Percentiles rank a stretch among this genome's conserved stretches.
Evolutionary conservation across 148 eudicot species (phyloP).

Genomic region (Vaccinium vitisidaea): DNA sequence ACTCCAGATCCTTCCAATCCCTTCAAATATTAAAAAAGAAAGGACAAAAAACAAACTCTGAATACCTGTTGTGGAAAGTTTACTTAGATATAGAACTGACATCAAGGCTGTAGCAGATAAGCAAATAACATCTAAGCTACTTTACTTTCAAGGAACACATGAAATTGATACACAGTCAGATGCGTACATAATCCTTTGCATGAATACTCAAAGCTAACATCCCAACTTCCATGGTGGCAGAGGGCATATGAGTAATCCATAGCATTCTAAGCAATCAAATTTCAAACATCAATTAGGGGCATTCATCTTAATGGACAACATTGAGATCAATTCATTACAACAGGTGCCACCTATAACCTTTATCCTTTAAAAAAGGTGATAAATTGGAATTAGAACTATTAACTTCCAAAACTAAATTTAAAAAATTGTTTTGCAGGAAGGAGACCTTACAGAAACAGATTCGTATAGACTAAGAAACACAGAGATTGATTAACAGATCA

Average conservation of each 20-base stretch:
- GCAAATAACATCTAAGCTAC: background rate
- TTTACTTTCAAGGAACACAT: background rate
- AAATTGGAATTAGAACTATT: background rate
- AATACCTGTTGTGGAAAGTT: background rate
- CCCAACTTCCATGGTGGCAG: background rate
- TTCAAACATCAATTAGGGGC: background rate
- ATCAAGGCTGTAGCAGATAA: background rate
- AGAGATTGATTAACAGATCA: background rate
- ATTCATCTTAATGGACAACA: background rate
- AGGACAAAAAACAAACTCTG: background rate
- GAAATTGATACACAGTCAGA: background rate
- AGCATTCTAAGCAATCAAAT: background rate
- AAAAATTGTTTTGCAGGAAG: background rate
- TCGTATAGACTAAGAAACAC: background rate
- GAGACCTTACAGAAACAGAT: background rate
- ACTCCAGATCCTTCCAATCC: constrained; percentile 80
- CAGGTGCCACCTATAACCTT: background rate
- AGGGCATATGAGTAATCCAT: background rate
- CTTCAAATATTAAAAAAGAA: constrained; percentile 29
- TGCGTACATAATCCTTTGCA: background rate
- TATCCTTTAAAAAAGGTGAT: background rate
- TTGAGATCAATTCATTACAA: background rate
- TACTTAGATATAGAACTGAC: background rate
- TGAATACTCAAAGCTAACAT: background rate
- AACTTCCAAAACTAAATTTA: background rate